Evolutionary conservation across 2,329 filamentous ascomycete genomes (phyloP).

Genomic region (Metarhizium rileyi): DNA sequence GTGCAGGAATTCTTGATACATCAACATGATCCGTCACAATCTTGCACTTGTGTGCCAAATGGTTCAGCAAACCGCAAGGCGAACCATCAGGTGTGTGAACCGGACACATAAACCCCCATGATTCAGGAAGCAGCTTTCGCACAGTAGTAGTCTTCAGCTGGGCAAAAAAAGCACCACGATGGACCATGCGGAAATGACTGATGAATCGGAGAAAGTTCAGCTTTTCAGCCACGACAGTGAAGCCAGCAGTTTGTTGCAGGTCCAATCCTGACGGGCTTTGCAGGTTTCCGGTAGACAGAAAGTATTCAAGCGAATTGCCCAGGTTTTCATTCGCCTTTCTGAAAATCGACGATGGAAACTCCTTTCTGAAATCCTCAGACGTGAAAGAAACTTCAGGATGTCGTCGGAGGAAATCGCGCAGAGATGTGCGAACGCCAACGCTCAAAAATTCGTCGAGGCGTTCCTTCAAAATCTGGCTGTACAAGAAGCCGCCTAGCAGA

Average conservation of each 20-base stretch:
- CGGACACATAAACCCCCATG: conserved; percentile 95
- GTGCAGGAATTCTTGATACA: conserved; percentile 60
- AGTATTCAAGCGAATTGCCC: conserved; percentile 83
- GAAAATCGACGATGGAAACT: conserved; percentile 72
- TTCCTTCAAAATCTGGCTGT: conserved; percentile 93
- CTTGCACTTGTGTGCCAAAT: conserved; percentile 89
- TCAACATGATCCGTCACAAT: conserved; percentile 71
- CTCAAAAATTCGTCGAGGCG: conserved; percentile 79
- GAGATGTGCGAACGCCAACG: conserved; percentile 37
- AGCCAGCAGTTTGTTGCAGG: conserved; percentile 88
- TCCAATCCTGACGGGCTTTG: conserved; percentile 86
- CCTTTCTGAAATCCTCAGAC: conserved; percentile 65
- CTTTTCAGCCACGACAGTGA: conserved; percentile 95
- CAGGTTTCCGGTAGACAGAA: conserved; percentile 90
- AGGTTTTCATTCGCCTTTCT: conserved; percentile 79
- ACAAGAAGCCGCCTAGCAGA: conserved; percentile 84
- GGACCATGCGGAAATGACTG: conserved; percentile 97
- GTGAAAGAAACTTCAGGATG: conserved; percentile 61
- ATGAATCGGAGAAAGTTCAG: conserved; percentile 99
- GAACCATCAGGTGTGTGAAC: conserved; percentile 95
- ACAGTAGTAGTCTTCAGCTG: conserved; percentile 96
- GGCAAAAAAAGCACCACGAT: conserved; percentile 97
- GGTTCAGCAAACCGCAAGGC: conserved; percentile 89
- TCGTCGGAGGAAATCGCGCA: conserved; percentile 48
- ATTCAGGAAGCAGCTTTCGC: conserved; percentile 88